phyloP scores from a whole-genome alignment of 2,329 filamentous ascomycete genomes.

The Paradendryphiella salina region DNA sequence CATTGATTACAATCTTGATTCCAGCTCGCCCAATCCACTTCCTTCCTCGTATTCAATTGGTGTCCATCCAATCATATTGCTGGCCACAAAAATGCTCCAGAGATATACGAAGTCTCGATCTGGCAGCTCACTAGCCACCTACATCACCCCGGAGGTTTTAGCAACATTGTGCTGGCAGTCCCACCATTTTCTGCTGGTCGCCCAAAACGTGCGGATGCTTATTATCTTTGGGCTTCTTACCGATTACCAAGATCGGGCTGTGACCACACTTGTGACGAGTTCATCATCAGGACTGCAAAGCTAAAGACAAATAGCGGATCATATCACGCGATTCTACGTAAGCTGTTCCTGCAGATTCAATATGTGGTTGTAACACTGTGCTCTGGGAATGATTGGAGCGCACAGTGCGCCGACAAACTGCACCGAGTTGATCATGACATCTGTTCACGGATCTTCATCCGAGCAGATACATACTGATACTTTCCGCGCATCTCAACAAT shows the following conservation, averaged over 20 bases:
- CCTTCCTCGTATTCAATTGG: conserved; percentile 12
- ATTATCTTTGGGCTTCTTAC: conserved; percentile 18
- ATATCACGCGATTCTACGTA: background rate
- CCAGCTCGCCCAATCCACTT: conserved; percentile 4
- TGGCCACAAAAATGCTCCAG: conserved; percentile 1
- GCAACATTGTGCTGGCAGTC: background rate
- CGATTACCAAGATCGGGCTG: background rate
- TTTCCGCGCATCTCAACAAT: background rate
- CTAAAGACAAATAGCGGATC: background rate
- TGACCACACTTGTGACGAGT: background rate
- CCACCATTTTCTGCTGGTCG: conserved; percentile 1
- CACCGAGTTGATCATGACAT: background rate
- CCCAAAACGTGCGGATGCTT: conserved; percentile 14
- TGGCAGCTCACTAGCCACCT: background rate
- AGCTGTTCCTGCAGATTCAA: background rate
- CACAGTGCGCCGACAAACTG: background rate
- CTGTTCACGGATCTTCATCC: background rate
- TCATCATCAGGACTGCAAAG: background rate
- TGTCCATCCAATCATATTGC: conserved; percentile 4
- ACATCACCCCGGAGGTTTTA: background rate
- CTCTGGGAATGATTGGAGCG: background rate
- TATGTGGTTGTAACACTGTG: background rate
- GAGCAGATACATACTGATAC: background rate
- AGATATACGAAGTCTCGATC: background rate
- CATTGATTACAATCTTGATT: background rate